phyloP scores from a whole-genome alignment of 768 basidiomycete genomes.

The Termitomyces sp. region DNA sequence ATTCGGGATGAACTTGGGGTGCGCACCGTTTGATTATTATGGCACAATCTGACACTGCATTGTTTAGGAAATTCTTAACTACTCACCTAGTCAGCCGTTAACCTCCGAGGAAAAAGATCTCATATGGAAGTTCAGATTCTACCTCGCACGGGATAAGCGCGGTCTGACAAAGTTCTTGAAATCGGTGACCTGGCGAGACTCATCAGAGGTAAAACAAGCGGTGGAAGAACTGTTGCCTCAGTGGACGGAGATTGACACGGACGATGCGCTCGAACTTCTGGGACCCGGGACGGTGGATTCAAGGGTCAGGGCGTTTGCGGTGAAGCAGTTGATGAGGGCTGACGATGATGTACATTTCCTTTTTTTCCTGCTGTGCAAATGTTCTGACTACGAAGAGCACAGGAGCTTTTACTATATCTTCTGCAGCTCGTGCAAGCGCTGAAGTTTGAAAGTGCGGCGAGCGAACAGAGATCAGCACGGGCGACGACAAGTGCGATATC shows the following conservation, averaged over 20 bases:
- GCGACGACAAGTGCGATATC: conserved; percentile 70
- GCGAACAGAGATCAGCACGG: conserved; percentile 70
- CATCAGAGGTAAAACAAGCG: conserved; percentile 94
- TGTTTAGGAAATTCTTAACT: conserved; percentile 79
- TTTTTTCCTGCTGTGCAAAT: neutral
- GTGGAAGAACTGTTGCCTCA: conserved; percentile 92
- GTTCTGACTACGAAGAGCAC: conserved; percentile 7
- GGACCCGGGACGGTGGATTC: conserved; percentile 90
- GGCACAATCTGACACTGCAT: neutral
- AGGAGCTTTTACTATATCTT: conserved; percentile 92
- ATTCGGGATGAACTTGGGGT: conserved; percentile 91
- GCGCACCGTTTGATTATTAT: conserved; percentile 19
- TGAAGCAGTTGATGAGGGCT: conserved; percentile 82
- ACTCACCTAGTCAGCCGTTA: conserved; percentile 83
- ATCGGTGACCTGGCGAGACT: conserved; percentile 96
- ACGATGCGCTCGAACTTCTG: conserved; percentile 91
- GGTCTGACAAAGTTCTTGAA: conserved; percentile 97
- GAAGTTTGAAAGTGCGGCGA: conserved; percentile 86
- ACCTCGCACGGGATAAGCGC: conserved; percentile 85
- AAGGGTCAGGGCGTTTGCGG: conserved; percentile 90
- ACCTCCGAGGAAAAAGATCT: conserved; percentile 92
- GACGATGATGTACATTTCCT: conserved; percentile 78
- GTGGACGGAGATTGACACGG: conserved; percentile 97
- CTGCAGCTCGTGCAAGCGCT: conserved; percentile 96
- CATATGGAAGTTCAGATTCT: conserved; percentile 99